Percentiles rank a stretch among this genome's conserved stretches.
Evolutionary conservation across 2,329 filamentous ascomycete genomes (phyloP).

Genomic region (Hypomyces rosellus): DNA sequence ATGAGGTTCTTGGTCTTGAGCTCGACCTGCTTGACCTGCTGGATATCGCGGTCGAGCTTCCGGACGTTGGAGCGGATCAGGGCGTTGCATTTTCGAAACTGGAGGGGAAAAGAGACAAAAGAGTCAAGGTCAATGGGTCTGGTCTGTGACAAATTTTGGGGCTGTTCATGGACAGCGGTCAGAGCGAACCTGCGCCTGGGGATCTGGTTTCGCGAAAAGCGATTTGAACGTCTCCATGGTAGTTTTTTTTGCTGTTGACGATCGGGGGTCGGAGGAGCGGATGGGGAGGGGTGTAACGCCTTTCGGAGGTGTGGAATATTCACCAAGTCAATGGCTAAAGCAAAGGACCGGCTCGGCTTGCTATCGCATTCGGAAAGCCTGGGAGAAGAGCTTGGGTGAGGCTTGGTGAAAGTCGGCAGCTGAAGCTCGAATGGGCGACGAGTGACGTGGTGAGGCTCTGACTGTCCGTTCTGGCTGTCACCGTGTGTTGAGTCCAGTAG

Average conservation of each 20-base stretch:
- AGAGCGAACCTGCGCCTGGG: slow-evolving; percentile 73
- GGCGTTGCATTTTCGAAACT: slow-evolving; percentile 94
- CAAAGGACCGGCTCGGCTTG: not conserved
- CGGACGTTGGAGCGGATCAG: slow-evolving; percentile 86
- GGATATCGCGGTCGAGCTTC: slow-evolving; percentile 90
- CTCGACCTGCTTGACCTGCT: slow-evolving; percentile 70
- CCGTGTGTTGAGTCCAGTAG: too few species aligned
- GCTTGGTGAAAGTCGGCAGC: not conserved
- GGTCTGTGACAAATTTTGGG: too few species aligned
- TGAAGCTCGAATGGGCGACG: not conserved
- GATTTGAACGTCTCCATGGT: slow-evolving; percentile 83
- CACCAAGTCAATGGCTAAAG: slow-evolving; percentile 2
- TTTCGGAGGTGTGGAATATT: not conserved
- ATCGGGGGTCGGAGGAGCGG: slow-evolving; percentile 1
- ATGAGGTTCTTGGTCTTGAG: slow-evolving; percentile 81
- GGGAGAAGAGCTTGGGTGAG: not conserved
- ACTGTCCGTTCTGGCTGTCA: not conserved
- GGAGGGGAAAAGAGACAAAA: slow-evolving; percentile 5
- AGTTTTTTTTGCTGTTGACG: slow-evolving; percentile 16
- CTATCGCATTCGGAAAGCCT: slow-evolving; percentile 1
- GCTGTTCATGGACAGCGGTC: too few species aligned
- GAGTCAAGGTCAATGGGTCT: not conserved
- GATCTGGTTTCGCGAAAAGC: slow-evolving; percentile 87
- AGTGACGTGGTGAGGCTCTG: not conserved
- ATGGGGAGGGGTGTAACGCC: not conserved